Conservation (phyloP, 1,139 yeast species). For the Debaryomyces sp. region DNA sequence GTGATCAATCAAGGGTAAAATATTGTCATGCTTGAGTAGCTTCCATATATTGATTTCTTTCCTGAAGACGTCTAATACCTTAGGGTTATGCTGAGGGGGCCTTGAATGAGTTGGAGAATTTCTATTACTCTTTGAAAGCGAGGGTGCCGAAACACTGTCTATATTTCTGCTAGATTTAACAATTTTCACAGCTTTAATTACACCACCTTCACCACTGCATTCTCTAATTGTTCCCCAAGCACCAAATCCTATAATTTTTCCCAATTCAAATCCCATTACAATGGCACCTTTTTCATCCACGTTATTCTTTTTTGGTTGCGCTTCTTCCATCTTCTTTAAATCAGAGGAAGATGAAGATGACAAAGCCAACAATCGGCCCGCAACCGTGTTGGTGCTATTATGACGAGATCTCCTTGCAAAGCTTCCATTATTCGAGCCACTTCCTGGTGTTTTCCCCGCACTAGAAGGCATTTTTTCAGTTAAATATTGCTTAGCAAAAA, state of each 20-base stretch:
- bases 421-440: slow-evolving; percentile 28
- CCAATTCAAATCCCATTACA: slow-evolving; percentile 62
- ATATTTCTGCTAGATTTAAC: slow-evolving; percentile 55
- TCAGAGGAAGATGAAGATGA: slow-evolving; percentile 46
- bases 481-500: slow-evolving; percentile 41
- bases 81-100: slow-evolving; percentile 23
- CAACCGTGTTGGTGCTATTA: slow-evolving; percentile 42
- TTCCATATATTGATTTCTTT: slow-evolving; percentile 81
- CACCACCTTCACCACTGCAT: slow-evolving; percentile 50
- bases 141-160: slow-evolving; percentile 9
- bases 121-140: slow-evolving; percentile 11
- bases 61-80: slow-evolving; percentile 54
- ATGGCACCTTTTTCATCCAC: slow-evolving; percentile 65
- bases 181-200: slow-evolving; percentile 72
- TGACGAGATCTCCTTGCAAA: slow-evolving; percentile 33
- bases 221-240: slow-evolving; percentile 93
- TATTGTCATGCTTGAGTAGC: slow-evolving; percentile 61
- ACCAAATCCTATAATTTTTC: slow-evolving; percentile 85
- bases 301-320: slow-evolving; percentile 31
- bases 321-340: slow-evolving; percentile 29
- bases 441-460: slow-evolving; percentile 23
- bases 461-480: slow-evolving; percentile 19
- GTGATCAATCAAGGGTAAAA: slow-evolving; percentile 63
- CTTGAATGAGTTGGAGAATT: slow-evolving; percentile 7
- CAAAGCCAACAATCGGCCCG: slow-evolving; percentile 44